A percentile compares a stretch with the other conserved stretches of the same genome.
Conservation (phyloP, 495 filamentous ascomycete species). For the Xylaria bambusicola region DNA sequence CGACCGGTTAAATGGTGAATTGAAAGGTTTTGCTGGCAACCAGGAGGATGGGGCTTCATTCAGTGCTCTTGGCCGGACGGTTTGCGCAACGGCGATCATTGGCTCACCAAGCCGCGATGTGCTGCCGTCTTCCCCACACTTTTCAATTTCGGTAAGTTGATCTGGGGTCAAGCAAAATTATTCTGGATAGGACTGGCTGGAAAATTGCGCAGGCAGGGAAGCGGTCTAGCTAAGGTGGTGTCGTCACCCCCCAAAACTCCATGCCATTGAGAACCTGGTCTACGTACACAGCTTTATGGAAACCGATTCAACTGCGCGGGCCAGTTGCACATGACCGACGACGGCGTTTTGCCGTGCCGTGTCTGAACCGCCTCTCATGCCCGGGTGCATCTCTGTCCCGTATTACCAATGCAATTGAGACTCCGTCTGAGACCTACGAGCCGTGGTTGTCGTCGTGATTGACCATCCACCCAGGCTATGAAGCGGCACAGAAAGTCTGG, state of each 20-base stretch:
- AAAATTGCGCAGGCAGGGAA: background rate
- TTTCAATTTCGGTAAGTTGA: conserved; percentile 12
- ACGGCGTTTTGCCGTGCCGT: conserved; percentile 1
- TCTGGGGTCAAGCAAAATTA: conserved; percentile 5
- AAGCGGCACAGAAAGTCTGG: conserved; percentile 11
- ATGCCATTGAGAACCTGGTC: too few species aligned
- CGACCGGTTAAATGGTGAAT: too few species aligned
- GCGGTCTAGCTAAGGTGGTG: too few species aligned
- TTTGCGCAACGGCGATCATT: conserved; percentile 6
- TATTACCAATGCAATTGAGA: conserved; percentile 2
- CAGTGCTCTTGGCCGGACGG: background rate
- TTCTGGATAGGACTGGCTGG: background rate
- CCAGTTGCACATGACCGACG: background rate
- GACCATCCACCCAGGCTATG: background rate
- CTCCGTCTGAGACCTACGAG: background rate
- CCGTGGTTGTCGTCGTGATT: background rate
- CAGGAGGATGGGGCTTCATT: background rate
- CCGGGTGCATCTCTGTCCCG: background rate
- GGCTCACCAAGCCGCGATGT: background rate
- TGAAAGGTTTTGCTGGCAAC: too few species aligned
- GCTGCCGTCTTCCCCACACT: conserved; percentile 15
- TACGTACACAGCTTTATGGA: too few species aligned
- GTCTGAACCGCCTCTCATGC: background rate
- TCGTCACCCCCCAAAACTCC: too few species aligned
- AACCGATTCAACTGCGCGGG: too few species aligned